Evolutionary conservation across 169 alveolate genomes (phyloP).

Genomic region (Plasmodium gaboni): DNA sequence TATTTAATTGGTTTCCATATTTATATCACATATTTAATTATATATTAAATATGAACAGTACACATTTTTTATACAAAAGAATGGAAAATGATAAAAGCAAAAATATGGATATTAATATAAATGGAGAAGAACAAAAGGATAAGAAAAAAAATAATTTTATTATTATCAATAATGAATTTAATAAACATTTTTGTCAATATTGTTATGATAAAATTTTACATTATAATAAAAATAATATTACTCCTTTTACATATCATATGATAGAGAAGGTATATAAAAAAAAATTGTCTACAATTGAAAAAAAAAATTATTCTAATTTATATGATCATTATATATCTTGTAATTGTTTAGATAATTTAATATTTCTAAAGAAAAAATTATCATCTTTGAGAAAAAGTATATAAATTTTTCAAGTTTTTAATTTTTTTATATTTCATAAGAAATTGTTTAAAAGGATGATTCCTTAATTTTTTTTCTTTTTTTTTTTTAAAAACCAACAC

Average conservation of each 20-base stretch:
- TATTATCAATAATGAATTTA: conserved; percentile 30
- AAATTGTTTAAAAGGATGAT: neutral
- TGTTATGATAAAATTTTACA: conserved; percentile 53
- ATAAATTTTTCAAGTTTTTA: conserved; percentile 14
- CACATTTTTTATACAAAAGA: conserved; percentile 44
- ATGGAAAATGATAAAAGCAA: conserved; percentile 12
- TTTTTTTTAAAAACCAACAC: neutral
- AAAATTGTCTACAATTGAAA: neutral
- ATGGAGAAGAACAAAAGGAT: neutral
- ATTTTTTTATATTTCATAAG: neutral
- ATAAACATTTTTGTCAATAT: conserved; percentile 63
- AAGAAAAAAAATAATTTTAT: conserved; percentile 7
- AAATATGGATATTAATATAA: neutral
- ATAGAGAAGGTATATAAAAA: conserved; percentile 45
- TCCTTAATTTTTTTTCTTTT: neutral
- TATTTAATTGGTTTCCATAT: conserved; percentile 59
- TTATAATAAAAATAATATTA: conserved; percentile 34
- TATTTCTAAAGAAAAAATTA: conserved; percentile 48
- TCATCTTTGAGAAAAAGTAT: conserved; percentile 30
- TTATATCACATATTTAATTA: conserved; percentile 63
- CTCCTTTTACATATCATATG: conserved; percentile 26
- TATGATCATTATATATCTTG: conserved; percentile 74
- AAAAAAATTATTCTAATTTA: conserved; percentile 3
- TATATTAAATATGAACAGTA: conserved; percentile 64
- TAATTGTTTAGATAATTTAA: conserved; percentile 41